Conservation (phyloP, 73 alveolate genomes). For the Vitrella brassicaformis region DNA sequence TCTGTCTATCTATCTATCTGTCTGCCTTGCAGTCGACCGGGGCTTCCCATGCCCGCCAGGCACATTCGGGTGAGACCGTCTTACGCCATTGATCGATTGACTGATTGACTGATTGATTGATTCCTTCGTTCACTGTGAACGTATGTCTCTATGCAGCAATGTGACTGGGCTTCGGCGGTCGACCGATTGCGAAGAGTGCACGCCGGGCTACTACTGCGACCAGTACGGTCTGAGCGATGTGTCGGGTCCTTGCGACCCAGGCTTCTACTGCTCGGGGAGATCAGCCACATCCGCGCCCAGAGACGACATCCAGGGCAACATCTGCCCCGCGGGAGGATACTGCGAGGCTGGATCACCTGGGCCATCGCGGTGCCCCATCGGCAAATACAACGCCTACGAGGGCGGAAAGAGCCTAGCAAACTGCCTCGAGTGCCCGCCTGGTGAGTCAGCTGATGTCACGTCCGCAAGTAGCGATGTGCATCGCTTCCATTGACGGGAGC, state of each 20-base stretch:
- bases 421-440: slow-evolving; percentile 49
- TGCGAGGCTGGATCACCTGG: slow-evolving; percentile 52
- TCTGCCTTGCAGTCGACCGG: no score
- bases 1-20: no score
- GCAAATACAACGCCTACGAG: slow-evolving; percentile 50
- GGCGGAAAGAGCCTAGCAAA: slow-evolving; percentile 45
- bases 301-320: slow-evolving; percentile 40
- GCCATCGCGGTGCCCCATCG: slow-evolving; percentile 55
- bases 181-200: slow-evolving; percentile 47
- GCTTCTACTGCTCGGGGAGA: slow-evolving; percentile 53
- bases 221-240: slow-evolving; percentile 41
- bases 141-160: slow-evolving; percentile 30
- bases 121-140: no score
- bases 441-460: no score
- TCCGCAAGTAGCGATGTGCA: no score
- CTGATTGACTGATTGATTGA: no score
- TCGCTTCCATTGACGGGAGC: no score
- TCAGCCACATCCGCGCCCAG: slow-evolving; percentile 49
- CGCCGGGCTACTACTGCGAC: slow-evolving; percentile 48
- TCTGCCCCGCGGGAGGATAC: slow-evolving; percentile 77
- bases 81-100: no score
- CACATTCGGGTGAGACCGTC: no score
- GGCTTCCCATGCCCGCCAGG: no score
- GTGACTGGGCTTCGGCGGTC: slow-evolving; percentile 27
- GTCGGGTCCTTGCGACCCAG: slow-evolving; percentile 60